phyloP scores from a whole-genome alignment of 192 early-diverging fungal genomes.

The Backusella australiensis region DNA sequence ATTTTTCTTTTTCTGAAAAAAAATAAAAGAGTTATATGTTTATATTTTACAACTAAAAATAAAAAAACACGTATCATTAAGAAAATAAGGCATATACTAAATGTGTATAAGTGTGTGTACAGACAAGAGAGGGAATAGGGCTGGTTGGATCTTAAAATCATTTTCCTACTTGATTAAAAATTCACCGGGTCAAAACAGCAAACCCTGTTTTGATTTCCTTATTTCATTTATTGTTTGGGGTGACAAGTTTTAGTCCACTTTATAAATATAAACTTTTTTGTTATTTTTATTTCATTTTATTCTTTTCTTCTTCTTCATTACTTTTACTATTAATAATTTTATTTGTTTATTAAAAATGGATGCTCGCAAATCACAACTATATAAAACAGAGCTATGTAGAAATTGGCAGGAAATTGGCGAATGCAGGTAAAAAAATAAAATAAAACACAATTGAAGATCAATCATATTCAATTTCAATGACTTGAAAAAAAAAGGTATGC shows the following conservation, averaged over 20 bases:
- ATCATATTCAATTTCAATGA: background rate
- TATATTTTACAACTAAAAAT: background rate
- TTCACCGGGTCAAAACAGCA: background rate
- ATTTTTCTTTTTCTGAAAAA: background rate
- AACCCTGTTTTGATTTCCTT: constrained; percentile 2
- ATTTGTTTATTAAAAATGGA: background rate
- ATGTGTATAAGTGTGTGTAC: too few species aligned
- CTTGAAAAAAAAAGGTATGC: constrained; percentile 68
- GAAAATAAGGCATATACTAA: background rate
- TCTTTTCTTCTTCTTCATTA: constrained; percentile 4
- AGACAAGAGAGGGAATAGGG: background rate
- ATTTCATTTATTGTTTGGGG: constrained; percentile 6
- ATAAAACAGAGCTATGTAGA: constrained; percentile 49
- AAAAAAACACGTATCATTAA: background rate
- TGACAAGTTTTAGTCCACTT: background rate
- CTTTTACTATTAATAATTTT: background rate
- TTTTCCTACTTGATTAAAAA: constrained; percentile 8
- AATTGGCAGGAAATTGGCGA: constrained; percentile 48
- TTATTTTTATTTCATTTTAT: constrained; percentile 2
- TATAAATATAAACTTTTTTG: background rate
- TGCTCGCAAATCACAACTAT: constrained; percentile 23
- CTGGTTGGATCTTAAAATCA: constrained; percentile 16
- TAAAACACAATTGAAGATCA: background rate
- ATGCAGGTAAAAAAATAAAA: constrained; percentile 37
- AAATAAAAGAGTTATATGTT: background rate